These are phyloP conservation scores for Sugiyamaella novakii DNA, from an alignment of 1,139 yeast genomes.

Conservation along the genomic window DNA sequence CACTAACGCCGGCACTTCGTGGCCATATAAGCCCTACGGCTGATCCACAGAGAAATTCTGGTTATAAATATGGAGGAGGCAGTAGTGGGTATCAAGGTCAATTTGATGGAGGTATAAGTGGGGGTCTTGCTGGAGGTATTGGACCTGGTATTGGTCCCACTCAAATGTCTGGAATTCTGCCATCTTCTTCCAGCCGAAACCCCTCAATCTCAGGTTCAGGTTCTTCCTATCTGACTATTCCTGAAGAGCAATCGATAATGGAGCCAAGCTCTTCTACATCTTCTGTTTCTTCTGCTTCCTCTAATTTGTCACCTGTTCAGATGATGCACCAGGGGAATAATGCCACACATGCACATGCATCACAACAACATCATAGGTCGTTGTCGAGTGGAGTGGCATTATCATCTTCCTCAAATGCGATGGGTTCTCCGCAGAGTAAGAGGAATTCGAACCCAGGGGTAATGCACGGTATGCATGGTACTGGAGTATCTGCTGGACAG, in stretches of 20 bases:
- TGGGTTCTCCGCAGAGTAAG: slow-evolving; percentile 16
- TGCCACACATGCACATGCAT: neutral
- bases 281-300: slow-evolving; percentile 11
- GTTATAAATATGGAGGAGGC: neutral
- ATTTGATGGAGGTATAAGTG: slow-evolving; percentile 1
- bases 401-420: neutral
- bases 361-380: slow-evolving; percentile 18
- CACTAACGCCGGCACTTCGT: neutral
- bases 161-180: slow-evolving; percentile 1
- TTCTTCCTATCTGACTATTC: slow-evolving; percentile 16
- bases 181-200: slow-evolving; percentile 11
- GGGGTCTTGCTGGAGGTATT: neutral
- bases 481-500: neutral
- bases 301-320: slow-evolving; percentile 5
- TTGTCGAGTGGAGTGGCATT: slow-evolving; percentile 19
- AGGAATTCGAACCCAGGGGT: slow-evolving; percentile 15
- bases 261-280: slow-evolving; percentile 1
- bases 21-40: slow-evolving; percentile 16
- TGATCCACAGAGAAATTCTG: neutral
- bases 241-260: slow-evolving; percentile 18
- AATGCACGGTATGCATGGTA: neutral
- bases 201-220: slow-evolving; percentile 10
- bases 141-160: slow-evolving; percentile 4
- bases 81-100: slow-evolving; percentile 3
- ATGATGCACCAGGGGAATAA: slow-evolving; percentile 9